Evolutionary conservation across 768 basidiomycete genomes (phyloP).

Genomic region (Scleroderma citrinum): DNA sequence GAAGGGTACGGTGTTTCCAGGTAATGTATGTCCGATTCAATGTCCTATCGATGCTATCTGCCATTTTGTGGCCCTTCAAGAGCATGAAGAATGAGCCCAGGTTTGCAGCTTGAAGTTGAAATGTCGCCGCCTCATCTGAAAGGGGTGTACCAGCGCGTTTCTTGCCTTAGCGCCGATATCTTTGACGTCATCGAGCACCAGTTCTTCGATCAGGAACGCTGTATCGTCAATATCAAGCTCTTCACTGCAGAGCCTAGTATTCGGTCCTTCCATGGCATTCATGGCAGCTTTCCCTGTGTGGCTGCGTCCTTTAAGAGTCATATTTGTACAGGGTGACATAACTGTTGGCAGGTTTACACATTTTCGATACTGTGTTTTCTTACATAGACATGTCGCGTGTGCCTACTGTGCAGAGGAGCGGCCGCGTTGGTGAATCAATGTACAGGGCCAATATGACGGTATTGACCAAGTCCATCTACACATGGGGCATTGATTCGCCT

Average conservation of each 20-base stretch:
- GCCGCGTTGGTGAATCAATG: no score
- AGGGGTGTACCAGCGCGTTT: constrained; percentile 22
- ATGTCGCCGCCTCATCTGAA: constrained; percentile 42
- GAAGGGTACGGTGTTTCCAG: constrained; percentile 28
- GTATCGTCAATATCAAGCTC: constrained; percentile 26
- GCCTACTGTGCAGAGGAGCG: no score
- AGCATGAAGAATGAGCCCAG: constrained; percentile 23
- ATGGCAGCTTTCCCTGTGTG: background rate
- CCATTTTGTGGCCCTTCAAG: constrained; percentile 35
- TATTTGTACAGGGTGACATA: background rate
- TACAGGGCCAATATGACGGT: no score
- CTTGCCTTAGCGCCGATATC: constrained; percentile 37
- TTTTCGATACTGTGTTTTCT: no score
- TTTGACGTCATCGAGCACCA: constrained; percentile 38
- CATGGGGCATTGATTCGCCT: no score
- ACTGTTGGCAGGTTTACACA: background rate
- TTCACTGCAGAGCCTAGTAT: constrained; percentile 1
- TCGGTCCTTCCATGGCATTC: background rate
- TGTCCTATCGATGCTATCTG: constrained; percentile 38
- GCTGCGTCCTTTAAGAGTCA: no score
- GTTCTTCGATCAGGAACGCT: constrained; percentile 35
- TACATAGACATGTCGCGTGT: no score
- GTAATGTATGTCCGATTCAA: constrained; percentile 30
- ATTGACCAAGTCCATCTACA: no score
- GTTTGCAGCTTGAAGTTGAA: constrained; percentile 36